phyloP scores from a whole-genome alignment of 2,329 filamentous ascomycete genomes.

The Neofusicoccum kwambonambiense region DNA sequence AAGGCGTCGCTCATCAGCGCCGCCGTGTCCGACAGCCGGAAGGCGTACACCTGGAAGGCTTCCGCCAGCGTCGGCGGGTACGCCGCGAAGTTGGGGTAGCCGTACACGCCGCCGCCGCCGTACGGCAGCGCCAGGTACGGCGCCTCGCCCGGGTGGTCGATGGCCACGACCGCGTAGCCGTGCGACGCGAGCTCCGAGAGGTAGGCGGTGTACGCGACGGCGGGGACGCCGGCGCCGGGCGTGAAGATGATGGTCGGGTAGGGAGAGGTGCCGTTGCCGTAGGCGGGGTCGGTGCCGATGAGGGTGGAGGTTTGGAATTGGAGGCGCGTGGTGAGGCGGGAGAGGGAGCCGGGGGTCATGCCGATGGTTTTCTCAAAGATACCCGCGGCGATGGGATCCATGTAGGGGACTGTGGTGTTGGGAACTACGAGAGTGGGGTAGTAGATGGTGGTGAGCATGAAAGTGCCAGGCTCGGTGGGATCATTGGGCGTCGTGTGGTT shows the following conservation, averaged over 20 bases:
- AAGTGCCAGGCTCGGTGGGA: slow-evolving; percentile 22
- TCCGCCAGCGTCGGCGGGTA: not conserved
- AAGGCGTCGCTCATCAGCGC: not conserved
- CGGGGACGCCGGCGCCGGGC: not conserved
- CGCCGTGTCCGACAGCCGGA: not conserved
- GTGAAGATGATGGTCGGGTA: slow-evolving; percentile 12
- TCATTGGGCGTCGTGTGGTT: slow-evolving; percentile 28
- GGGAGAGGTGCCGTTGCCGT: not conserved
- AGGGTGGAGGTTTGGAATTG: not conserved
- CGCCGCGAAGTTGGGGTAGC: not conserved
- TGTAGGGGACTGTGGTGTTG: slow-evolving; percentile 24
- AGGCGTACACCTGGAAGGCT: not conserved
- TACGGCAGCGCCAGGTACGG: not conserved
- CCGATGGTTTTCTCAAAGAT: slow-evolving; percentile 20
- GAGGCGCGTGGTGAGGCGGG: not conserved
- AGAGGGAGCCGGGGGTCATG: slow-evolving; percentile 11
- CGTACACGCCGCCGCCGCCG: not conserved
- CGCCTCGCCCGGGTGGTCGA: slow-evolving; percentile 14
- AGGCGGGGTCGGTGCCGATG: not conserved
- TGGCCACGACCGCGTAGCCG: not conserved
- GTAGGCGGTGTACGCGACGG: slow-evolving; percentile 14
- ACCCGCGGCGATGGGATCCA: slow-evolving; percentile 25
- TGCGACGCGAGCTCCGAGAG: slow-evolving; percentile 1
- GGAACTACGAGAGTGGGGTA: slow-evolving; percentile 26
- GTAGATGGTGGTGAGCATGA: slow-evolving; percentile 27